phyloP scores from a whole-genome alignment of 768 basidiomycete genomes.

The Podaxis carcinomalis region DNA sequence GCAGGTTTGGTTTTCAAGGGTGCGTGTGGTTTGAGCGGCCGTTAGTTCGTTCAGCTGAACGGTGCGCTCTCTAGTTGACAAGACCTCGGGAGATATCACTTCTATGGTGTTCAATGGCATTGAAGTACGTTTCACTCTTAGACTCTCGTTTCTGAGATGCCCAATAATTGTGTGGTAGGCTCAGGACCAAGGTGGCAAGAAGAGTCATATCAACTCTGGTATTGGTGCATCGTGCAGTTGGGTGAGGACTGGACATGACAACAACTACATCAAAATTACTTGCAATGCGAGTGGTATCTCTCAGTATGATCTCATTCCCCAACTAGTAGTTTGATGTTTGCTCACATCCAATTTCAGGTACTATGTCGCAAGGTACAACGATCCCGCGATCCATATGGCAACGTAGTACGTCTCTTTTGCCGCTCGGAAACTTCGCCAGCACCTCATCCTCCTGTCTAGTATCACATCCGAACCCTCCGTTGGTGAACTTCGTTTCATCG shows the following conservation, averaged over 20 bases:
- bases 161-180: conserved; percentile 12
- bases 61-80: conserved; percentile 19
- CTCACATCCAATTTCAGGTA: conserved; percentile 16
- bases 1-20: conserved; percentile 31
- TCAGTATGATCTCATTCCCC: conserved; percentile 19
- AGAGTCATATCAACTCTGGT: conserved; percentile 28
- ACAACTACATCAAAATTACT: conserved; percentile 34
- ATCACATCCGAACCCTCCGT: conserved; percentile 30
- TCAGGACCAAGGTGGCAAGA: conserved; percentile 26
- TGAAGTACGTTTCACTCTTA: conserved; percentile 16
- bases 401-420: conserved; percentile 24
- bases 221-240: conserved; percentile 28
- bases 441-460: conserved; percentile 12
- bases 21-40: conserved; percentile 5
- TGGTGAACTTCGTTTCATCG: conserved; percentile 34
- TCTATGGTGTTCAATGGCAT: conserved; percentile 33
- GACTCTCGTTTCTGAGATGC: neutral
- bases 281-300: conserved; percentile 29
- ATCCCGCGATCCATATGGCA: conserved; percentile 34
- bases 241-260: conserved; percentile 22
- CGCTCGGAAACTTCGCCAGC: neutral
- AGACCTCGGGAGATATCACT: conserved; percentile 29
- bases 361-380: conserved; percentile 30
- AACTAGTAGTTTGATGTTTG: neutral
- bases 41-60: neutral